Base-by-base conservation (phyloP, 495 filamentous ascomycete genomes). In the Acidomyces sp. region DNA sequence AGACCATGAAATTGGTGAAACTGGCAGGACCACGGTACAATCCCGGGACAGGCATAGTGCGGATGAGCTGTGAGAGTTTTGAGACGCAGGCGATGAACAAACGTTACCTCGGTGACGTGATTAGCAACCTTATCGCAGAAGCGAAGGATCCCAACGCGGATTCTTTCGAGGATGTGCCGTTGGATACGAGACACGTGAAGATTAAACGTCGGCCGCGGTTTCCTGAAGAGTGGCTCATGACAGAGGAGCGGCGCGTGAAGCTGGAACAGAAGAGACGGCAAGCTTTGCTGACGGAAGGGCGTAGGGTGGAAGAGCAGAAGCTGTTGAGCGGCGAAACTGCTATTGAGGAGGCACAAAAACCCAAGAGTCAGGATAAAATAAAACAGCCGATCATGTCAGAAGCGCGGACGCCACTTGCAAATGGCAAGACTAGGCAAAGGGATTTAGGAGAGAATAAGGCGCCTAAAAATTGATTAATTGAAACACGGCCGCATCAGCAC, bases 21-120 rank as follows among this genome's bases (percentile, higher is more conserved):
- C 65, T 97, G 18, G 75, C 73, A 20, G 92, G 90, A 3, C 56
- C 74, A n/a, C 77, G 90, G 47, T 96, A 86, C 70, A 90, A 99
- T 63, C 88, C 86, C 2, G 68, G 78, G 38, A 90, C 71, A 41
- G 78, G 85, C 46, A 69, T 85, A 49, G 71, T 93, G 33, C 82
- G 80, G 61, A 93, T 99, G 73, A 83, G 80, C 52, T 84, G 82
- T 62, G 90, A 96, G 62, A 76, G 78, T 58, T 93, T 84, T 54
- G 46, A 78, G 55, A 78, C 82, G 25, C 77, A 79, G 49, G 85
- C 85, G 10, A 88, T 95, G 65, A 99, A 99, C 65, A 99, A 96
- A 66, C 77, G 86, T 5, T 93, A 87, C 53, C 70, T 99, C 22
- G 79, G 75, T 28, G 85, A 94, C 46, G 34, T 80, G 23, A 71